Conservation (phyloP, 2,329 filamentous ascomycete species). For the Alternaria triticina region DNA sequence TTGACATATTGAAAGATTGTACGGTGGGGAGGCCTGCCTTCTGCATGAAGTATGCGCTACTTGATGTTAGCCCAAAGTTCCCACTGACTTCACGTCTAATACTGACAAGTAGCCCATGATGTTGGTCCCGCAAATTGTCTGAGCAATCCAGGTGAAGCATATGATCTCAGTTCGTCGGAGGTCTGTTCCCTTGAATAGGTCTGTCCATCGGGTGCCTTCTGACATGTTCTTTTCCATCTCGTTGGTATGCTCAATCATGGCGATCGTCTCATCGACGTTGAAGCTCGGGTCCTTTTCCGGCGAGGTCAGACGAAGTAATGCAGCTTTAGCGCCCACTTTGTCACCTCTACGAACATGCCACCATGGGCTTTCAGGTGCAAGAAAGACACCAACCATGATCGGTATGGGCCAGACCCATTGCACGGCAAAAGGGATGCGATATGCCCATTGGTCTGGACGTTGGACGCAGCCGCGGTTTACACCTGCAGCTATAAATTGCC, state of each 20-base stretch:
- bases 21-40: constrained; percentile 51
- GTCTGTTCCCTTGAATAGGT: constrained; percentile 82
- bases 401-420: constrained; percentile 79
- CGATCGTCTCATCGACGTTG: constrained; percentile 62
- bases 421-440: constrained; percentile 68
- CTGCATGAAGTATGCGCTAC: constrained; percentile 54
- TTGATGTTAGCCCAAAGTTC: constrained; percentile 4
- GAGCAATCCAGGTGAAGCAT: constrained; percentile 55
- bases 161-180: constrained; percentile 76
- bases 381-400: constrained; percentile 67
- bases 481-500: constrained; percentile 73
- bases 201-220: constrained; percentile 72
- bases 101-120: constrained; percentile 52
- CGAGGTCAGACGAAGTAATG: constrained; percentile 70
- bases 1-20: constrained; percentile 53
- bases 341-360: constrained; percentile 72
- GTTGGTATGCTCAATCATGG: constrained; percentile 90
- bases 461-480: constrained; percentile 71
- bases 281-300: constrained; percentile 64
- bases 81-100: neutral
- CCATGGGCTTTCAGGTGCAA: constrained; percentile 74
- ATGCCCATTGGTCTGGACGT: constrained; percentile 70
- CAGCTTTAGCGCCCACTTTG: constrained; percentile 67
- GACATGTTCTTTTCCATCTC: constrained; percentile 75
- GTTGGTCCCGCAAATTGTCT: constrained; percentile 52